Conservation (phyloP, 2,329 filamentous ascomycete species). For the Ophioceras dolichostomum region DNA sequence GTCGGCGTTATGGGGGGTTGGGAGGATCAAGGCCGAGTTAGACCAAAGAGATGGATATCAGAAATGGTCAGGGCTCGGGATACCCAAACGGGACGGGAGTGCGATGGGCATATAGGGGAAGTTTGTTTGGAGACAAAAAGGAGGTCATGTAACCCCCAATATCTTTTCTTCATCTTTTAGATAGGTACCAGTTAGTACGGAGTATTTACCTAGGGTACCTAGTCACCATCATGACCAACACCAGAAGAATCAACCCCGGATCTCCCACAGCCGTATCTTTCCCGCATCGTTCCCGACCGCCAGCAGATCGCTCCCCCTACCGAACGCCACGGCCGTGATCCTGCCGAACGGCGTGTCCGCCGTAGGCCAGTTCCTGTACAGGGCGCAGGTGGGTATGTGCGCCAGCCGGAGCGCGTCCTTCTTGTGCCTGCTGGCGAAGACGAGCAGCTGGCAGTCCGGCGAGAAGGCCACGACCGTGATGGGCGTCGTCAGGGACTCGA, state of each 20-base stretch:
- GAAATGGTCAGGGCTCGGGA: no score
- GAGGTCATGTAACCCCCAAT: no score
- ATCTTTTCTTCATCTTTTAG: neutral
- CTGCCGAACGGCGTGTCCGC: conserved; percentile 77
- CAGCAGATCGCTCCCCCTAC: conserved; percentile 52
- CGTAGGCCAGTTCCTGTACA: conserved; percentile 96
- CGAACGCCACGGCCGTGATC: conserved; percentile 63
- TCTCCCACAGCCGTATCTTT: conserved; percentile 85
- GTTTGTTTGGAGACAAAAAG: no score
- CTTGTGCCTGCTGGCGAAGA: conserved; percentile 77
- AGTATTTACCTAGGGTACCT: neutral
- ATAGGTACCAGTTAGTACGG: neutral
- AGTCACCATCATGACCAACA: no score
- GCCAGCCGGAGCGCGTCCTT: conserved; percentile 78
- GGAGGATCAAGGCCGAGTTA: no score
- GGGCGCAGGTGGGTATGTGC: conserved; percentile 82
- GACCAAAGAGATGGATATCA: no score
- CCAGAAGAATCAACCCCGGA: conserved; percentile 45
- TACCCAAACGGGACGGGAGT: no score
- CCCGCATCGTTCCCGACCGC: conserved; percentile 84
- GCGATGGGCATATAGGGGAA: no score
- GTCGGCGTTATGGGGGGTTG: no score
- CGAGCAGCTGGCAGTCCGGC: conserved; percentile 79
- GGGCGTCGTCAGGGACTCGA: conserved; percentile 82
- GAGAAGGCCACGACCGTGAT: conserved; percentile 72